Conservation (phyloP, 2,329 filamentous ascomycete genomes). For the Colletotrichum truncatum region DNA sequence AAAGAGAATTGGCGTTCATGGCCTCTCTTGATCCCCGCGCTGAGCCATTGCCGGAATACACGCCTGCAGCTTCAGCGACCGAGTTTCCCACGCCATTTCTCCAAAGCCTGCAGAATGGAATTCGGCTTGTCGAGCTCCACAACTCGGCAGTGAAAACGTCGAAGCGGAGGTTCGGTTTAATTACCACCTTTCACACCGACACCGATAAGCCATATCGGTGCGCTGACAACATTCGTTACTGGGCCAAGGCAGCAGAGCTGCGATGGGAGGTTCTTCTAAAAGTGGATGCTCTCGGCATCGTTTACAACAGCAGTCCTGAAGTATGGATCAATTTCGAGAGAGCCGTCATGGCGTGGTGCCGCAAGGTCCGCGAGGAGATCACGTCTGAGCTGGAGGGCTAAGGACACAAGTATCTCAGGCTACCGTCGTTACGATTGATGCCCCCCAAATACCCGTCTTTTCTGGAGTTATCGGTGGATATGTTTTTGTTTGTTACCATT, state of each 20-base stretch:
- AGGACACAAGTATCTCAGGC: conserved; percentile 12
- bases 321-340: conserved; percentile 86
- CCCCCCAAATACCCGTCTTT: conserved; percentile 30
- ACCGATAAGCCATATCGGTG: conserved; percentile 93
- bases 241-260: conserved; percentile 94
- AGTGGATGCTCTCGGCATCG: conserved; percentile 86
- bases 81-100: conserved; percentile 79
- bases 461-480: conserved; percentile 16
- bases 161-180: conserved; percentile 85
- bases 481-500: conserved; percentile 6
- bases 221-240: conserved; percentile 93
- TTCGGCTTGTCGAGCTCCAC: conserved; percentile 86
- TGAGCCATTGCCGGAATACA: conserved; percentile 74
- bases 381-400: conserved; percentile 65
- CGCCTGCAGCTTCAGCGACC: conserved; percentile 51
- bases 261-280: conserved; percentile 89
- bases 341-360: conserved; percentile 85
- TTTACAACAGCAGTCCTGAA: conserved; percentile 74
- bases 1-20: conserved; percentile 85
- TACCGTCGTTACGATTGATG: conserved; percentile 29
- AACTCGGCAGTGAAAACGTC: conserved; percentile 89
- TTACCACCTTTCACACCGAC: conserved; percentile 90
- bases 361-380: conserved; percentile 84
- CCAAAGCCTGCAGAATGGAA: conserved; percentile 76
- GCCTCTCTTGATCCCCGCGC: conserved; percentile 73